Conservation (phyloP, 2,329 filamentous ascomycete species). For the Xylariaceae sp. region DNA sequence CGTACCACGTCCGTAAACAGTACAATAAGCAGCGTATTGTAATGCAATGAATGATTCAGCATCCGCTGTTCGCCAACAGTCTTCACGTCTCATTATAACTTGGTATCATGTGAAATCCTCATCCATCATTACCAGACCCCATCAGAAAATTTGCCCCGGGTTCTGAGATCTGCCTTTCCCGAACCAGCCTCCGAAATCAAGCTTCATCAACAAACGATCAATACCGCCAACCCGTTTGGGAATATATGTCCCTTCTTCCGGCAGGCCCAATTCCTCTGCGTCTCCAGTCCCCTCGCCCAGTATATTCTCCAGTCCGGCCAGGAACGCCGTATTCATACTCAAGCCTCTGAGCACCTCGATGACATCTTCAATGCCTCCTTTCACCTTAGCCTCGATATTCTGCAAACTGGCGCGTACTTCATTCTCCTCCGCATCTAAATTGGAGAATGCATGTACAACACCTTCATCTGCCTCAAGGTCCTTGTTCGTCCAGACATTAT, state of each 20-base stretch:
- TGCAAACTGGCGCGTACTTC: slow-evolving; percentile 63
- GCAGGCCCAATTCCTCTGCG: slow-evolving; percentile 11
- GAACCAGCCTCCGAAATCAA: slow-evolving; percentile 67
- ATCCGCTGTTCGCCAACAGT: too few relatives aligned
- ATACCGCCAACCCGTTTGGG: slow-evolving; percentile 73
- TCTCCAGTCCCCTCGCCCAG: slow-evolving; percentile 11
- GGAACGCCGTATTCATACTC: slow-evolving; percentile 12
- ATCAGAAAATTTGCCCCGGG: too few relatives aligned
- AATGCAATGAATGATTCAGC: too few relatives aligned
- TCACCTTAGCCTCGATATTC: slow-evolving; percentile 60
- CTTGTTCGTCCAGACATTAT: slow-evolving; percentile 70
- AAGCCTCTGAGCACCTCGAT: slow-evolving; percentile 35
- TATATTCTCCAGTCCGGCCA: slow-evolving; percentile 13
- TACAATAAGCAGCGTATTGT: too few relatives aligned
- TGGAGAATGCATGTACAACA: slow-evolving; percentile 69
- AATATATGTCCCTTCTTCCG: slow-evolving; percentile 49
- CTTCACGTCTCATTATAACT: too few relatives aligned
- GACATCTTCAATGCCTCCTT: slow-evolving; percentile 62
- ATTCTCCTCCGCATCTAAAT: slow-evolving; percentile 67
- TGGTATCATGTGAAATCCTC: too few relatives aligned
- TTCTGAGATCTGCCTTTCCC: slow-evolving; percentile 6
- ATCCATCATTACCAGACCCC: too few relatives aligned
- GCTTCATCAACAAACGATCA: slow-evolving; percentile 84
- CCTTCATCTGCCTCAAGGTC: slow-evolving; percentile 81
- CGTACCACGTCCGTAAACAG: too few relatives aligned